These are phyloP conservation scores for Penicillium sp. DNA, from an alignment of 2,329 filamentous ascomycete genomes.

Conservation along the genomic window DNA sequence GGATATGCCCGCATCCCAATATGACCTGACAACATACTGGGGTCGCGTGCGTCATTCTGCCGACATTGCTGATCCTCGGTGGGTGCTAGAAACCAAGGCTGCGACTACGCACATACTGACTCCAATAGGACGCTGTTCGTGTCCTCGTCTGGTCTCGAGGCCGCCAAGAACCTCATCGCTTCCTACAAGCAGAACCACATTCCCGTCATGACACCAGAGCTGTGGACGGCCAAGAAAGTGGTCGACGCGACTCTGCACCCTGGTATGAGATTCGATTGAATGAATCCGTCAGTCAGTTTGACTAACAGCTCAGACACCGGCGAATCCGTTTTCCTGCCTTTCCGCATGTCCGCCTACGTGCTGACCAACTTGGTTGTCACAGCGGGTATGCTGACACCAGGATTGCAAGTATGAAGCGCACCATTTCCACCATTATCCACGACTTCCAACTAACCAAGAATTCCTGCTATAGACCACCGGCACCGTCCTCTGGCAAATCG, in stretches of 20 bases:
- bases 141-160: constrained; percentile 73
- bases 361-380: constrained; percentile 93
- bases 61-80: constrained; percentile 94
- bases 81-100: constrained; percentile 55
- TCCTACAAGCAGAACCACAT: constrained; percentile 85
- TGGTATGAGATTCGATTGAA: constrained; percentile 57
- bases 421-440: not conserved
- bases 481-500: constrained; percentile 89
- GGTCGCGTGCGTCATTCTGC: constrained; percentile 88
- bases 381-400: constrained; percentile 93
- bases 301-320: constrained; percentile 70
- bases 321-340: constrained; percentile 86
- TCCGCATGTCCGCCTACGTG: constrained; percentile 96
- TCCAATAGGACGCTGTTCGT: constrained; percentile 76
- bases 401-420: constrained; percentile 60
- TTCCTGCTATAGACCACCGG: constrained; percentile 63
- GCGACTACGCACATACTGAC: not conserved
- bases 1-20: constrained; percentile 86
- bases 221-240: constrained; percentile 96
- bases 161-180: constrained; percentile 78
- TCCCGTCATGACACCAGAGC: constrained; percentile 77
- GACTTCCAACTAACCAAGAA: not conserved
- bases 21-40: constrained; percentile 92
- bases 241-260: constrained; percentile 96
- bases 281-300: not conserved